phyloP scores from a whole-genome alignment of 805 yeast species.

The Saturnispora diversa region DNA sequence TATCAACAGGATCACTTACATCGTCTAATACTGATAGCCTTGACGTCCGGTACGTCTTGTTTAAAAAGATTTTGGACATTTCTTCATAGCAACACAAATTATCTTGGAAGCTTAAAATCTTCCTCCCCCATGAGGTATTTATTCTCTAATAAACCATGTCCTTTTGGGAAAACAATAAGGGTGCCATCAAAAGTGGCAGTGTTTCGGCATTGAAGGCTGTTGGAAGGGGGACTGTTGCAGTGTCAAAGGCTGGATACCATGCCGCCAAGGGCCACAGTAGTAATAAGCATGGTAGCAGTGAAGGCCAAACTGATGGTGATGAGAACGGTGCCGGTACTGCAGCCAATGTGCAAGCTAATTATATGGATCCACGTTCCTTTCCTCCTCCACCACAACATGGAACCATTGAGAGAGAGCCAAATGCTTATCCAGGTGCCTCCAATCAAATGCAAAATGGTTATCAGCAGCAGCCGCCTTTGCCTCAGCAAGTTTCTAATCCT shows the following conservation, averaged over 20 bases:
- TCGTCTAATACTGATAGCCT: conserved; percentile 16
- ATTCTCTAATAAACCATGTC: too few species aligned
- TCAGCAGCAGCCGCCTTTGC: conserved; percentile 1
- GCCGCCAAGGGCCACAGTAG: conserved; percentile 39
- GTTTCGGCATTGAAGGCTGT: conserved; percentile 42
- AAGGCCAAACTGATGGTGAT: conserved; percentile 12
- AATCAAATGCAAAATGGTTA: neutral
- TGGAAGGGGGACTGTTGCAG: conserved; percentile 42
- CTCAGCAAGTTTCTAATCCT: conserved; percentile 1
- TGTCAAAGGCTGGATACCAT: conserved; percentile 37
- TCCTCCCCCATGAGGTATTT: too few species aligned
- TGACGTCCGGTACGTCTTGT: conserved; percentile 18
- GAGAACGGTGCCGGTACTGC: conserved; percentile 8
- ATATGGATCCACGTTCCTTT: conserved; percentile 18
- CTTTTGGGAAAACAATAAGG: conserved; percentile 48
- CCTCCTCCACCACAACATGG: conserved; percentile 19
- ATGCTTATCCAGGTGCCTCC: conserved; percentile 17
- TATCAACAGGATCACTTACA: conserved; percentile 16
- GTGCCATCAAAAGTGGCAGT: conserved; percentile 41
- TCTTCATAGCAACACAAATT: too few species aligned
- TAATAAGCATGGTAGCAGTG: conserved; percentile 23
- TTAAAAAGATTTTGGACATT: conserved; percentile 27
- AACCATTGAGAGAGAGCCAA: conserved; percentile 8
- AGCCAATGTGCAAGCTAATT: conserved; percentile 18
- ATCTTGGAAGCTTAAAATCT: too few species aligned